Base-by-base conservation (phyloP, 2,329 filamentous ascomycete genomes). In the Drechslerella coelobrocha region DNA sequence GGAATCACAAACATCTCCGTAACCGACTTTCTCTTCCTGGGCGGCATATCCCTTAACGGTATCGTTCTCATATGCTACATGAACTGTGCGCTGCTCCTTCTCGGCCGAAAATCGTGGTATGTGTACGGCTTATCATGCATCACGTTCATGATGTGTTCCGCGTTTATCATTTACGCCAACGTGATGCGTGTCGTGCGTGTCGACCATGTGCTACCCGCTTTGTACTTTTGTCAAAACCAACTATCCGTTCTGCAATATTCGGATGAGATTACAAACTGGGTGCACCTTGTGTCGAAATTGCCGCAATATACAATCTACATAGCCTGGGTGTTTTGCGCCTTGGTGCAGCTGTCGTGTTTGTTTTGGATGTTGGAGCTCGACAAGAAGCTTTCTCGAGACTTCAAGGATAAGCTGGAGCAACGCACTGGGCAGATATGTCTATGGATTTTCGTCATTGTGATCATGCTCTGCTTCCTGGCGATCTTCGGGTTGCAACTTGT, bases 61-160 rank as follows among this genome's bases (percentile, higher is more conserved):
- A 45, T 71, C 5, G 66, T 71, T 0, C 57, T 71, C 4, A 71
- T 71, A 7, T 71, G 59, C 23, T 71, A 71, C 23, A 71, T 63
- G 66, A 71, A 71, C 12, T 29, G 45, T 10, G 66, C 59, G 10
- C 59, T 71, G 10, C 53, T 71, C 2, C 47, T 71, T 1, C 66
- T 71, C 17, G 66, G 66, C 41, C 57, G 66, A 41, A 71, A 71
- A 52, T 71, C 66, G 10, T 71, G 66, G 66, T 71, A 71, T 47
- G 59, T 71, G 10, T 71, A 62, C 59, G 34, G 60, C n/a, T 14
- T 71, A 10, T 71, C 66, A 2, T 71, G 57, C 23, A 14, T 71
- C 26, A 71, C 66, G 1, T 71, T 71, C 31, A 27, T 51, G 12
- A 53, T 71, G 9, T 71, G 66, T 26, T 71, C 66, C 17, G 66